These are phyloP conservation scores for Borovskyia barvae DNA, from an alignment of 208 protist species.

Conservation along the genomic window DNA sequence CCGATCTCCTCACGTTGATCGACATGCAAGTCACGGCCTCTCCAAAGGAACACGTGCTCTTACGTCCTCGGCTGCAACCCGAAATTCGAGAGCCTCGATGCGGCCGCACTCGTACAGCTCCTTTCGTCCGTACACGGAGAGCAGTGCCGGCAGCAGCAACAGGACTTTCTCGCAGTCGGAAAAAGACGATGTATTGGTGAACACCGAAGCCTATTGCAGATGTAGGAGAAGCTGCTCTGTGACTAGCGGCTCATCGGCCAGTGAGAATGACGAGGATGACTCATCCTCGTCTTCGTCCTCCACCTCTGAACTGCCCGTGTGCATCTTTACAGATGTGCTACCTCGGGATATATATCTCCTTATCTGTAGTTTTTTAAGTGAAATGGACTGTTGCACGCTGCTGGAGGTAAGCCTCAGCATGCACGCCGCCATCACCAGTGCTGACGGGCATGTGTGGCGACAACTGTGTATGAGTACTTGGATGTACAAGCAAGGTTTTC, in stretches of 20 bases:
- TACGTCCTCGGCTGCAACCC: too few relatives aligned
- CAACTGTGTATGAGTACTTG: slow-evolving; percentile 54
- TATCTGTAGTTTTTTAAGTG: slow-evolving; percentile 49
- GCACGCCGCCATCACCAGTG: slow-evolving; percentile 50
- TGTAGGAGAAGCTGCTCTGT: too few relatives aligned
- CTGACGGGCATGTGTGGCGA: slow-evolving; percentile 64
- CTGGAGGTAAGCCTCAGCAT: slow-evolving; percentile 57
- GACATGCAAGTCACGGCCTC: too few relatives aligned
- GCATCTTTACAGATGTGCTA: slow-evolving; percentile 23
- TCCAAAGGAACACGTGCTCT: too few relatives aligned
- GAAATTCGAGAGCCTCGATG: too few relatives aligned
- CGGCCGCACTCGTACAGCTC: too few relatives aligned
- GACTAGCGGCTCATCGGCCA: not conserved
- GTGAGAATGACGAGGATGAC: not conserved
- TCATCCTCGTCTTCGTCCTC: slow-evolving; percentile 2
- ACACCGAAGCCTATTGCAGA: too few relatives aligned
- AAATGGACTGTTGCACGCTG: slow-evolving; percentile 50
- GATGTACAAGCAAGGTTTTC: slow-evolving; percentile 60
- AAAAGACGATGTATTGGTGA: not conserved
- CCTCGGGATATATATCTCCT: slow-evolving; percentile 57
- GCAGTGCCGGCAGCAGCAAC: not conserved
- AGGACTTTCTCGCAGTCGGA: not conserved
- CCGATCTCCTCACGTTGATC: too few relatives aligned
- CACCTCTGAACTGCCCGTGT: not conserved
- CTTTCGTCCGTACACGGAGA: not conserved